phyloP scores from a whole-genome alignment of 108 stramenopile species.

The Pseudonitzschia multistriata region DNA sequence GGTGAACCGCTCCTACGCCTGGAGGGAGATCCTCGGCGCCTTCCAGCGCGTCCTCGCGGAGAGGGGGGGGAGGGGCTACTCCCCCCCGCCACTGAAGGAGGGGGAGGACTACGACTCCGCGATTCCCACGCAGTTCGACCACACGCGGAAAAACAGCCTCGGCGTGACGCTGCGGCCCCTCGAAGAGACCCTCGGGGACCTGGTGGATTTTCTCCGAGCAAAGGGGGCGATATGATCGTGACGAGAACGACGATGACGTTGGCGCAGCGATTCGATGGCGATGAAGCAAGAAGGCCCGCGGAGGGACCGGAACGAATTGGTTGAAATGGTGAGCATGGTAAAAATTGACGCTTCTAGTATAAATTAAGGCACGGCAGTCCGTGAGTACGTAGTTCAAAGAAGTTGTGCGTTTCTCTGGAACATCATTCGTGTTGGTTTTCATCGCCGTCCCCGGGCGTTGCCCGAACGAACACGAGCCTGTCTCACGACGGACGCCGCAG shows the following conservation, averaged over 20 bases:
- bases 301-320: no score
- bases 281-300: no score
- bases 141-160: conserved; percentile 4
- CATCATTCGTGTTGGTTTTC: no score
- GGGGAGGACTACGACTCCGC: background rate
- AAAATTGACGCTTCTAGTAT: no score
- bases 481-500: background rate
- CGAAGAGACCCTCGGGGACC: background rate
- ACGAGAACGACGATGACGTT: no score
- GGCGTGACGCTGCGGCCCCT: background rate
- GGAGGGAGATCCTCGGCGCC: background rate
- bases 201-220: background rate
- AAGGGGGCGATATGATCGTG: conserved; percentile 5
- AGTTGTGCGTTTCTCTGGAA: no score
- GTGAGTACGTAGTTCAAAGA: no score
- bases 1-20: background rate
- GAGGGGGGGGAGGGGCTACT: background rate
- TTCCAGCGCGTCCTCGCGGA: background rate
- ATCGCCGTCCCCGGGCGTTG: background rate
- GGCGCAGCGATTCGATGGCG: no score
- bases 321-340: no score
- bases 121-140: conserved; percentile 1
- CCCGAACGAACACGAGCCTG: no score
- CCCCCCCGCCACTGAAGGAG: background rate
- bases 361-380: no score